Base-by-base conservation (phyloP, 345 rosid genomes). In the Raphanus sativus region DNA sequence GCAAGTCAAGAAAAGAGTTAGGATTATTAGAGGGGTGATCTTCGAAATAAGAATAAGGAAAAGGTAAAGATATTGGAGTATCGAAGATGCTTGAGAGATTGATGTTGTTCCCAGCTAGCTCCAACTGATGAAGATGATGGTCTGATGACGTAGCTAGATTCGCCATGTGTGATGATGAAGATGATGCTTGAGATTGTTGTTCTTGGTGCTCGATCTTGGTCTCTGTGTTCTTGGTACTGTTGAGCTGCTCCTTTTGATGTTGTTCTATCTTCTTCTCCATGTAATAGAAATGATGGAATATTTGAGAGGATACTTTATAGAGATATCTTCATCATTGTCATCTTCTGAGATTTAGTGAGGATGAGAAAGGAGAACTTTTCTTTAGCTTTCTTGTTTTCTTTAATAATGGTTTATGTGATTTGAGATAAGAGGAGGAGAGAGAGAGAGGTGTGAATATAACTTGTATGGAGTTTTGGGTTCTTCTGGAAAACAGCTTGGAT, bases 401-500 rank as follows among this genome's bases (percentile, higher is more conserved):
- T 76, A 62, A 62, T 77, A 70, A 72, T 64, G 75, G 76, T 64
- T 25, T 63, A 21, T 62, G 66, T 34, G 61, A 52, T 28, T 72
- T 59, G 74, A 73, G 82, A 79, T 73, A 52, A 73, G 70, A 55
- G 40, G 70, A 2, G 58, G 56, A 12, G 24, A 36, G 55, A 81
- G 80, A 72, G 75, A 21, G 77, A 69, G 76, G 89, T 87, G 90
- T 86, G 90, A 86, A 87, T 64, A 79, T 79, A 79, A 68, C 75
- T 79, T 73, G 67, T 73, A 45, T 36, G 60, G 62, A 84, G 72
- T 52, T 69, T 74, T 62, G 77, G 79, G 84, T 73, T 79, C 73
- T 75, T 83, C 82, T 88, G 91, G 92, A 84, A 68, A 85, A 88
- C 91, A 89, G 91, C 87, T 86, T 80, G 82, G 82, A 79, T 64